Evolutionary conservation across 176 grass and related monocot species (phyloP).

Genomic region (Elaeis guineensis): DNA sequence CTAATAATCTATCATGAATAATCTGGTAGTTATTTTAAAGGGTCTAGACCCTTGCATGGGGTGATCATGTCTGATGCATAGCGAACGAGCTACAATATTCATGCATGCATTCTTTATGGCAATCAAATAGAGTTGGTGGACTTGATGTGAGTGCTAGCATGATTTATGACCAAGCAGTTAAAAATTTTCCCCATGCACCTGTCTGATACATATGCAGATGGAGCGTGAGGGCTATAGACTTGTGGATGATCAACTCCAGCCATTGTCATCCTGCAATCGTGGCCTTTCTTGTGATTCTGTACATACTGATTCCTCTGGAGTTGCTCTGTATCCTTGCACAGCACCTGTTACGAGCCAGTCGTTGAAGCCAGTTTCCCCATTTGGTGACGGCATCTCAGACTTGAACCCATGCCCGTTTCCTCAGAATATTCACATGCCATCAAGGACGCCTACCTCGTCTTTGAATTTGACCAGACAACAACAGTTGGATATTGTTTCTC

Average conservation of each 20-base stretch:
- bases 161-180: too few relatives aligned
- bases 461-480: constrained; percentile 10
- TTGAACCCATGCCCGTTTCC: background rate
- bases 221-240: constrained; percentile 42
- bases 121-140: too few relatives aligned
- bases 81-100: too few relatives aligned
- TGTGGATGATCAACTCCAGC: constrained; percentile 1
- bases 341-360: background rate
- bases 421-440: background rate
- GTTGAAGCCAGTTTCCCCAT: background rate
- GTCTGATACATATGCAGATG: constrained; percentile 30
- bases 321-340: constrained; percentile 7
- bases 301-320: constrained; percentile 17
- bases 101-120: too few relatives aligned
- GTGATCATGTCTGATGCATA: too few relatives aligned
- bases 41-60: too few relatives aligned
- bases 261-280: background rate
- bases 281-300: constrained; percentile 1
- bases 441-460: background rate
- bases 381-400: background rate
- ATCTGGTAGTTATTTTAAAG: too few relatives aligned
- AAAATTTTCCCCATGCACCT: background rate
- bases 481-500: constrained; percentile 9
- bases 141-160: too few relatives aligned
- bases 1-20: too few relatives aligned